These are phyloP conservation scores for Crithidia bombi DNA, from an alignment of 208 protist genomes.

Conservation along the genomic window DNA sequence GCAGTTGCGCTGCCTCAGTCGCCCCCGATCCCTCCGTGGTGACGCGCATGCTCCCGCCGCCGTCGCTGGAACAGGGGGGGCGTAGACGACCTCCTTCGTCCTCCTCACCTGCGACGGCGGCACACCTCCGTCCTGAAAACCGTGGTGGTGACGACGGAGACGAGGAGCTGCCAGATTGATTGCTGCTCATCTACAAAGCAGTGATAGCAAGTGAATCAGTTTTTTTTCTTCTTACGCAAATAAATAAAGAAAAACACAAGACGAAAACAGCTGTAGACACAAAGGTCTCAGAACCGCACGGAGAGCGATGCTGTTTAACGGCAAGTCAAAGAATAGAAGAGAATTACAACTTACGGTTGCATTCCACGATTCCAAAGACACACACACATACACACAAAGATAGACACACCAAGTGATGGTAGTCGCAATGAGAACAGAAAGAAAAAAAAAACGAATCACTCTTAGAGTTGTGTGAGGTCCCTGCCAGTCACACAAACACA, in stretches of 20 bases:
- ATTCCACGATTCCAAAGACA: not conserved
- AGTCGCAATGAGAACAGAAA: no score
- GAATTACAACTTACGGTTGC: not conserved
- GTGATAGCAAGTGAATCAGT: no score
- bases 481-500: not conserved
- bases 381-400: not conserved
- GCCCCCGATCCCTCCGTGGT: not conserved
- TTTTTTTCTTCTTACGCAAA: not conserved
- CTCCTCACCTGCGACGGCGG: not conserved
- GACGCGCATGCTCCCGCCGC: not conserved
- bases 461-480: not conserved
- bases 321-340: not conserved
- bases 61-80: constrained; percentile 7
- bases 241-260: not conserved
- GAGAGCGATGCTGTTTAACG: no score
- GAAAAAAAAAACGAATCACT: not conserved
- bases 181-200: constrained; percentile 7
- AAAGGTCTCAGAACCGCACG: no score
- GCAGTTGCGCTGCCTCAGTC: not conserved
- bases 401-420: no score
- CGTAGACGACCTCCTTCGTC: not conserved
- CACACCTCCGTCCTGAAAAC: not conserved
- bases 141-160: constrained; percentile 1
- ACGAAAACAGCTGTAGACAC: not conserved
- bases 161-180: not conserved